phyloP scores from a whole-genome alignment of 208 protist species.

The Porcisia hertigi region DNA sequence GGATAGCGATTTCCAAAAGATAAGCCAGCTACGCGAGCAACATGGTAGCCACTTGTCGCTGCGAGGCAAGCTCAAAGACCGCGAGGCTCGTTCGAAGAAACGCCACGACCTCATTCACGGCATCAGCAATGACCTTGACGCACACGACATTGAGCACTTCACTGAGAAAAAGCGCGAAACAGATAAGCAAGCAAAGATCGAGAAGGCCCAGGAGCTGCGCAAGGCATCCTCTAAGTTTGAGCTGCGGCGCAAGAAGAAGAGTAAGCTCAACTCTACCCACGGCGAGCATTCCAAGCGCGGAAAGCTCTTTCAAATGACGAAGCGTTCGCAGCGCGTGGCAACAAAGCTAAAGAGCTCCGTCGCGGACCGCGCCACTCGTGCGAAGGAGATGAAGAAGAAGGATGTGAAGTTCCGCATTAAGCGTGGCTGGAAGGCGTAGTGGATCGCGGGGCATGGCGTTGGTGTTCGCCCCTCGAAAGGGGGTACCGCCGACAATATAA shows the following conservation, averaged over 20 bases:
- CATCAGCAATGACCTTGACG: slow-evolving; percentile 73
- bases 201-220: slow-evolving; percentile 75
- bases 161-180: slow-evolving; percentile 74
- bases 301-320: slow-evolving; percentile 92
- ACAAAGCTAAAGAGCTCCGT: slow-evolving; percentile 87
- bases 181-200: slow-evolving; percentile 88
- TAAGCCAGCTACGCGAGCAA: slow-evolving; percentile 73
- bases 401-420: slow-evolving; percentile 93
- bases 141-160: slow-evolving; percentile 88
- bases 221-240: slow-evolving; percentile 87
- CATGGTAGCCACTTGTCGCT: slow-evolving; percentile 72
- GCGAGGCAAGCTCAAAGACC: slow-evolving; percentile 74
- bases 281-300: slow-evolving; percentile 86
- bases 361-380: slow-evolving; percentile 57
- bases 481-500: neutral
- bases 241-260: slow-evolving; percentile 90
- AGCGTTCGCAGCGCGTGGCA: slow-evolving; percentile 83
- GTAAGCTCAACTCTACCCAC: slow-evolving; percentile 88
- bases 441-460: neutral
- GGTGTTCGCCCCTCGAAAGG: neutral
- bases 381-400: slow-evolving; percentile 93
- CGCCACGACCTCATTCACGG: slow-evolving; percentile 79
- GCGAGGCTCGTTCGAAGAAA: slow-evolving; percentile 50
- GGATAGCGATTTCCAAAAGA: slow-evolving; percentile 85
- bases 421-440: slow-evolving; percentile 89